These are phyloP conservation scores for Wallacemonas sp. DNA, from an alignment of 208 protist genomes.

Conservation along the genomic window DNA sequence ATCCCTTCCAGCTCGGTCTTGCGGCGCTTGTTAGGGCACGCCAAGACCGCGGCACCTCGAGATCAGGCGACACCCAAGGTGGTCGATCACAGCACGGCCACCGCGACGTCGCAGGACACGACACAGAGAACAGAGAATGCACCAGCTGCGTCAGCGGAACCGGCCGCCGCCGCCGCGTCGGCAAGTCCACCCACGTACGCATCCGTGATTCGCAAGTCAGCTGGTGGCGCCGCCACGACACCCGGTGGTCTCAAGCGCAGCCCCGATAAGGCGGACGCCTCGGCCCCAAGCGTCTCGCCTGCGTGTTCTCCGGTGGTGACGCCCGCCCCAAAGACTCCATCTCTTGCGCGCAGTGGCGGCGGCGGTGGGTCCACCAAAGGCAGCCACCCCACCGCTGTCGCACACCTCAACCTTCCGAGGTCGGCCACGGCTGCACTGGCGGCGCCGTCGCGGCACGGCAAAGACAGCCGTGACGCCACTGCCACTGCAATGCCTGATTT, in stretches of 20 bases:
- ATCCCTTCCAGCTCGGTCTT: slow-evolving; percentile 26
- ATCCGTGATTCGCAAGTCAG: neutral
- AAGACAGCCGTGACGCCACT: neutral
- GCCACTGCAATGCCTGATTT: neutral
- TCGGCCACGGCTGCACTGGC: no score
- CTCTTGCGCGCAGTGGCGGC: no score
- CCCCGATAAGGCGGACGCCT: no score
- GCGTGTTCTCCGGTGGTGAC: no score
- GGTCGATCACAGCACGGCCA: no score
- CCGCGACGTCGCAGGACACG: neutral
- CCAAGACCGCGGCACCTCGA: neutral
- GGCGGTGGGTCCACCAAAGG: neutral
- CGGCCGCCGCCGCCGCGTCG: neutral
- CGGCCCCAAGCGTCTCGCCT: no score
- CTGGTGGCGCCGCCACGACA: no score
- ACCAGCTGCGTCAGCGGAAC: neutral
- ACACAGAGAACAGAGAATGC: neutral
- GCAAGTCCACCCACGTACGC: neutral
- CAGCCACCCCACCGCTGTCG: no score
- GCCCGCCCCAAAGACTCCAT: no score
- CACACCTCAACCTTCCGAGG: no score
- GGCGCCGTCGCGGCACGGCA: no score
- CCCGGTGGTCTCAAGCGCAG: no score
- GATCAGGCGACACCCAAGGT: slow-evolving; percentile 6
- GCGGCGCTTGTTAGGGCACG: slow-evolving; percentile 15